Base-by-base conservation (phyloP, 441 rosid genomes). In the Macaranga tanarius region DNA sequence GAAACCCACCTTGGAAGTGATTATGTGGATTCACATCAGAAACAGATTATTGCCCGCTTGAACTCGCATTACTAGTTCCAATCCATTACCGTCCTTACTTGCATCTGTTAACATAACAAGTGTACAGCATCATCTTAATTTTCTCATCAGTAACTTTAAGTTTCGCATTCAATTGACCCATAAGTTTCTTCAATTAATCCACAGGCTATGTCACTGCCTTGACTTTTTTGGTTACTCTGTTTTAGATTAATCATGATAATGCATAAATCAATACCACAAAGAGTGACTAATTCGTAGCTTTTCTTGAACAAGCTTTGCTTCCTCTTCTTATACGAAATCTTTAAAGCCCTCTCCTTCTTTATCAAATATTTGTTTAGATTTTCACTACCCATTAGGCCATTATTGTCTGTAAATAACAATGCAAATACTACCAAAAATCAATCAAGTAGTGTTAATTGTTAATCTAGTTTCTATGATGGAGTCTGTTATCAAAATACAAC, bases 231-330 rank as follows among this genome's bases (percentile, higher is more conserved):
- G 48, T 40, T 5, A 42, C 52, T 19, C 16, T 44, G 54, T 22
- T 42, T 44, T 4, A 31, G 34, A 64, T 44, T 34, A 1, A 42
- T 44, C n/a, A 44, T 7, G 67, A 64, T 64, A 45, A 64, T 13
- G 31, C 67, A 64, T 22, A 64, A 63, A 12, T 64, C 67, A 64
- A 64, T 45, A n/a, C 47, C 48, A n/a, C 28, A 23, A 4, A 44
- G 34, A 67, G 28, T 51, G 52, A 26, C 48, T 17, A 28, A 67
- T 19, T 52, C 26, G 1, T n/a, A 23, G 7, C 40, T 12, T 23
- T 26, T 26, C 22, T 25, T 48, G 2, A 44, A 13, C 31, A 63
- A 13, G 55, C 11, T 65, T 25, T 34, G 12, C 60, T 67, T 28
- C 38, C 47, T 68, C 48, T 34, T 51, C 28, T 8, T n/a, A 31